phyloP scores from a whole-genome alignment of 2,329 filamentous ascomycete genomes.

The Phaeoacremonium minimum region DNA sequence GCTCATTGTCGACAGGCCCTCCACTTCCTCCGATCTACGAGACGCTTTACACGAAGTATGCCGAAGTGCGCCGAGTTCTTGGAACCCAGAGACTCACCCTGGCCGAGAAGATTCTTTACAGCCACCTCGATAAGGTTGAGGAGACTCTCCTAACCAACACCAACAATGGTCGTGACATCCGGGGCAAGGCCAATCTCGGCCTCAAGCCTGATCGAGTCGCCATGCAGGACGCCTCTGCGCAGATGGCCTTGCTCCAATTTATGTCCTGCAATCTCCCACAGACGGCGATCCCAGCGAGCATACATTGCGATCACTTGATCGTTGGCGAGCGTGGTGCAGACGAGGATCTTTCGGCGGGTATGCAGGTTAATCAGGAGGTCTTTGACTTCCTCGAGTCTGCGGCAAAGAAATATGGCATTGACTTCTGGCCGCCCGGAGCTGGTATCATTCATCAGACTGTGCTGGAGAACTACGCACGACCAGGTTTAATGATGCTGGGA shows the following conservation, averaged over 20 bases:
- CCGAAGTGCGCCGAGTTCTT: constrained; percentile 70
- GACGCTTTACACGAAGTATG: constrained; percentile 73
- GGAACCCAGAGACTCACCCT: constrained; percentile 69
- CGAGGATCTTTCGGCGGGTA: constrained; percentile 77
- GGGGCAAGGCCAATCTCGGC: constrained; percentile 88
- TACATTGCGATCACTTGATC: constrained; percentile 99
- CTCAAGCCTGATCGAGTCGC: constrained; percentile 96
- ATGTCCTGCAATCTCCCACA: constrained; percentile 90
- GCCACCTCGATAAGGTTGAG: constrained; percentile 85
- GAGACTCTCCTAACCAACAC: constrained; percentile 82
- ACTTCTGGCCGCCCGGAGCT: constrained; percentile 92
- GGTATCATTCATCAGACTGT: constrained; percentile 98
- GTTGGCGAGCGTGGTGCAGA: constrained; percentile 89
- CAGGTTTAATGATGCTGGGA: constrained; percentile 96
- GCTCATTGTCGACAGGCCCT: constrained; percentile 31
- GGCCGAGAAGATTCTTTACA: constrained; percentile 97
- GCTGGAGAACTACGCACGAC: constrained; percentile 95
- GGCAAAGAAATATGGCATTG: constrained; percentile 84
- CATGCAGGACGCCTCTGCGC: constrained; percentile 98
- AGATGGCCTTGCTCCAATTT: constrained; percentile 98
- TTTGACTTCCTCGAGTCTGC: constrained; percentile 97
- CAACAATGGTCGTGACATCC: constrained; percentile 76
- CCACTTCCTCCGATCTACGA: constrained; percentile 68
- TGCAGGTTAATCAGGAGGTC: constrained; percentile 91
- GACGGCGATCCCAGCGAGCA: constrained; percentile 92